Evolutionary conservation across 148 eudicot genomes (phyloP).

Genomic region (Amaranthus palmeri): DNA sequence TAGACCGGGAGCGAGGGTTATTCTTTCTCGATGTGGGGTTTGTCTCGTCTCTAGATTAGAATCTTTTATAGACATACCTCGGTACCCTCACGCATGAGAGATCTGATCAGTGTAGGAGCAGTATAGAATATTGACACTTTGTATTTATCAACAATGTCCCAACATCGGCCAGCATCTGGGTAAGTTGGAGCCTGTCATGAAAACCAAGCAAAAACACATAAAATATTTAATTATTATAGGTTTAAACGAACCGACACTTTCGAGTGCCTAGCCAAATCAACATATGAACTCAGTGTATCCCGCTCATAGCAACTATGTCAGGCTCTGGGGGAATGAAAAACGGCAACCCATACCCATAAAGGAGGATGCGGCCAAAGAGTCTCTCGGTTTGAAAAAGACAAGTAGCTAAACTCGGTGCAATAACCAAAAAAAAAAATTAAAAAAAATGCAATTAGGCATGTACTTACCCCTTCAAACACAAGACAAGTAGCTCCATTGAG

Average conservation of each 20-base stretch:
- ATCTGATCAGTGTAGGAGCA: constrained; percentile 92
- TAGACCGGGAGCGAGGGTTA: not conserved
- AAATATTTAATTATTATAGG: not conserved
- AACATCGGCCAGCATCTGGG: constrained; percentile 93
- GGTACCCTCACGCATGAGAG: constrained; percentile 92
- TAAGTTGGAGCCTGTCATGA: constrained; percentile 80
- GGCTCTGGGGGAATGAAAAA: too few species aligned
- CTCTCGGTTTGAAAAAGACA: too few species aligned
- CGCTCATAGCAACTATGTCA: too few species aligned
- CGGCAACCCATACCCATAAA: too few species aligned
- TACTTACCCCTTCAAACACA: constrained; percentile 87
- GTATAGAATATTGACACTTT: constrained; percentile 88
- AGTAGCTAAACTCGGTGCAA: not conserved
- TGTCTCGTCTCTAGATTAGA: not conserved
- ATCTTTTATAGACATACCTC: constrained; percentile 44
- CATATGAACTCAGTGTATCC: too few species aligned
- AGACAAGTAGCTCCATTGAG: constrained; percentile 90
- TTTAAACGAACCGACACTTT: not conserved
- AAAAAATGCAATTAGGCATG: not conserved
- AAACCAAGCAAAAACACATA: not conserved
- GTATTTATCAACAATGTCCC: constrained; percentile 98
- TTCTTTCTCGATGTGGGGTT: not conserved
- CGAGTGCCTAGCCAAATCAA: not conserved
- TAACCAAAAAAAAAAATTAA: not conserved
- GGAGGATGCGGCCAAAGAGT: too few species aligned